Percentiles rank a stretch among this genome's conserved stretches.
phyloP scores from a whole-genome alignment of 2,329 filamentous ascomycete species.

The Neopestalotiopsis sp. region DNA sequence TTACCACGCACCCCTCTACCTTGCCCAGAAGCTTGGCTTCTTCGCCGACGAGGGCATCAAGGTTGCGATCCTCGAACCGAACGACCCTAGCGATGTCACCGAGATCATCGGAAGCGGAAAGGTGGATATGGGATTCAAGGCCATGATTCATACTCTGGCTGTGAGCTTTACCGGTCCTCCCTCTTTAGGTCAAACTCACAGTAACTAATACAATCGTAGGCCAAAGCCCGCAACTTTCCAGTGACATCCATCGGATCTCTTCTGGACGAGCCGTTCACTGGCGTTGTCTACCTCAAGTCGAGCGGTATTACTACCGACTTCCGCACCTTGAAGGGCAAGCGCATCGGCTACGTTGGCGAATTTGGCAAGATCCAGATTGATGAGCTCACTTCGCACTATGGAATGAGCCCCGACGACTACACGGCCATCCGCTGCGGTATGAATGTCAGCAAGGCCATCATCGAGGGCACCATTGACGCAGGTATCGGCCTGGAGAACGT shows the following conservation, averaged over 20 bases:
- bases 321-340: constrained; percentile 75
- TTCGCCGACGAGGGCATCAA: constrained; percentile 79
- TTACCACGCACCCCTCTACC: constrained; percentile 79
- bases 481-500: constrained; percentile 81
- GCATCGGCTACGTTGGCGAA: constrained; percentile 80
- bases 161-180: constrained; percentile 53
- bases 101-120: constrained; percentile 81
- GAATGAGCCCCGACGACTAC: constrained; percentile 75
- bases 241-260: constrained; percentile 76
- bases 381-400: constrained; percentile 79
- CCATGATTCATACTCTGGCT: constrained; percentile 83
- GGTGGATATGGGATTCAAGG: constrained; percentile 81
- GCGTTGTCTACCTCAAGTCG: constrained; percentile 76
- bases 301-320: constrained; percentile 80
- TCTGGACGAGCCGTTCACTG: constrained; percentile 81
- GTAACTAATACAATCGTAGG: constrained; percentile 46
- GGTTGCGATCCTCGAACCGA: constrained; percentile 78
- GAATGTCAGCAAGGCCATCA: constrained; percentile 81
- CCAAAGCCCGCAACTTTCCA: constrained; percentile 77
- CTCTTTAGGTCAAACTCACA: too few species aligned
- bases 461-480: constrained; percentile 74
- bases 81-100: constrained; percentile 82
- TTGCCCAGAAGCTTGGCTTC: constrained; percentile 77
- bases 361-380: constrained; percentile 87
- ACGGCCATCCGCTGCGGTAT: constrained; percentile 80